Conservation (phyloP, 2,329 filamentous ascomycete species). For the Pseudopyricularia javanii region DNA sequence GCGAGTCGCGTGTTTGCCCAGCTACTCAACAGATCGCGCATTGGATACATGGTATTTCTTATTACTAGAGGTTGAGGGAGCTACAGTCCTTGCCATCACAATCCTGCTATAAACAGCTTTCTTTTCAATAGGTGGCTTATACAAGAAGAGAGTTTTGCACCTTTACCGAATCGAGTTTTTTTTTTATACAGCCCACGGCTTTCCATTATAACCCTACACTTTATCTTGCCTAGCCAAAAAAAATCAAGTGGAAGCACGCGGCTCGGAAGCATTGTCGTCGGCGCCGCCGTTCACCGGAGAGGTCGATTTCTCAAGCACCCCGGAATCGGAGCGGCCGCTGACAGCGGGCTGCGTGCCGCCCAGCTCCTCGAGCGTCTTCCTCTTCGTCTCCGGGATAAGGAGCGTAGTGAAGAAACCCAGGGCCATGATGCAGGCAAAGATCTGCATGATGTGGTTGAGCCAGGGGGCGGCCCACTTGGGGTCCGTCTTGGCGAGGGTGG, state of each 20-base stretch:
- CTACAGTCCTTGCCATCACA: too few relatives aligned
- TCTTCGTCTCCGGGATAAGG: slow-evolving; percentile 62
- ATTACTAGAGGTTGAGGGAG: too few relatives aligned
- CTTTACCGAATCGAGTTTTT: too few relatives aligned
- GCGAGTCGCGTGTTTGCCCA: neutral
- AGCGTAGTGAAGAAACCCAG: slow-evolving; percentile 56
- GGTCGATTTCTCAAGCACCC: neutral
- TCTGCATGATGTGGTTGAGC: slow-evolving; percentile 69
- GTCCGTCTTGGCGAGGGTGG: slow-evolving; percentile 15
- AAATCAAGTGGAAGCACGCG: neutral
- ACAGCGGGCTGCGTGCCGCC: slow-evolving; percentile 1
- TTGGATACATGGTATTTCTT: neutral
- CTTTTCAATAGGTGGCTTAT: too few relatives aligned
- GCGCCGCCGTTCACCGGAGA: neutral
- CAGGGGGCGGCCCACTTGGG: slow-evolving; percentile 35
- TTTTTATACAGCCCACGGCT: too few relatives aligned
- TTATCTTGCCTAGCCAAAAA: too few relatives aligned
- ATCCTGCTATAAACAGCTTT: too few relatives aligned
- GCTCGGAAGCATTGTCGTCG: neutral
- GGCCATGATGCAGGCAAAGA: slow-evolving; percentile 67
- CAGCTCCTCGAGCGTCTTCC: slow-evolving; percentile 60
- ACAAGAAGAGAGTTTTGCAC: too few relatives aligned
- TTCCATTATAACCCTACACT: too few relatives aligned
- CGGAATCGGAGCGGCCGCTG: neutral
- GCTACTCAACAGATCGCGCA: neutral